Evolutionary conservation across 148 eudicot species (phyloP).

Genomic region (Agrostemma githago): DNA sequence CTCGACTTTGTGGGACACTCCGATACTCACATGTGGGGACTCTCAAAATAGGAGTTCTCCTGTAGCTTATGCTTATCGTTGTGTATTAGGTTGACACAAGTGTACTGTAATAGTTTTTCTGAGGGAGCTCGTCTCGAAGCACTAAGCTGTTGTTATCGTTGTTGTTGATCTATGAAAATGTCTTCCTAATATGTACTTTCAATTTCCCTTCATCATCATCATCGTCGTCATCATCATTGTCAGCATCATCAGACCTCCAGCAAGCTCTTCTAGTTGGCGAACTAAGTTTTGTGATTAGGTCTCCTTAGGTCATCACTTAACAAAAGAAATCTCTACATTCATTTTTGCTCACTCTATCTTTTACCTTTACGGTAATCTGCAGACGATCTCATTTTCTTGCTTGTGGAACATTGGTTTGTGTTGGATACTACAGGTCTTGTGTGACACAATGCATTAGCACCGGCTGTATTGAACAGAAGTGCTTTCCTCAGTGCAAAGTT

Average conservation of each 20-base stretch:
- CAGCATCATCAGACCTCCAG: background rate
- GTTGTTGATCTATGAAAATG: background rate
- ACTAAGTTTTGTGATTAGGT: background rate
- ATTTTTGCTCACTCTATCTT: background rate
- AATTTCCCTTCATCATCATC: too few relatives aligned
- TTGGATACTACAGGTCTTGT: constrained; percentile 51
- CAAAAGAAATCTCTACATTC: background rate
- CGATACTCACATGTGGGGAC: too few relatives aligned
- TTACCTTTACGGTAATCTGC: background rate
- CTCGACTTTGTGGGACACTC: too few relatives aligned
- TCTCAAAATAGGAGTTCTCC: too few relatives aligned
- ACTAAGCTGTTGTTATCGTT: background rate
- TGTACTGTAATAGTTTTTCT: background rate
- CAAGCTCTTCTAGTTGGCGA: background rate
- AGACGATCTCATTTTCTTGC: background rate
- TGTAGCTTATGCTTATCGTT: too few relatives aligned
- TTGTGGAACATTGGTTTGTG: background rate
- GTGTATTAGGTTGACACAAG: too few relatives aligned
- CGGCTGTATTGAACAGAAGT: constrained; percentile 61
- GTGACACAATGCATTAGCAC: constrained; percentile 41
- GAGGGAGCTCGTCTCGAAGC: too few relatives aligned
- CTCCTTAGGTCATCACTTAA: background rate
- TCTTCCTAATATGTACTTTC: too few relatives aligned
- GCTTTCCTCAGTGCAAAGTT: constrained; percentile 56
- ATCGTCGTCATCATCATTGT: too few relatives aligned